These are phyloP conservation scores for Phytopythium sindhum DNA, from an alignment of 352 stramenopile genomes.

Conservation along the genomic window DNA sequence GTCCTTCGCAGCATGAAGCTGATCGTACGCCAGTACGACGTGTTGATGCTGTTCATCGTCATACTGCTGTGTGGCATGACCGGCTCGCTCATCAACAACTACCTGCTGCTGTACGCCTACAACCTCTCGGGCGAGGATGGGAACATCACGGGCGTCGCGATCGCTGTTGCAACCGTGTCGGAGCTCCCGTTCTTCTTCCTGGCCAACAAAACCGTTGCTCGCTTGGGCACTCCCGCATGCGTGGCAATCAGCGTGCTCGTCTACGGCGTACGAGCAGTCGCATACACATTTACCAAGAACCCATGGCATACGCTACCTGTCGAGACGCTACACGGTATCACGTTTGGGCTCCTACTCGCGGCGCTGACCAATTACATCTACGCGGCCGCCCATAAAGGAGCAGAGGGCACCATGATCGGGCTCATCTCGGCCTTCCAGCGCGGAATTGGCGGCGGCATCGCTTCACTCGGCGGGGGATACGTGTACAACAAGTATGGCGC, in stretches of 20 bases:
- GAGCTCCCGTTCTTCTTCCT: constrained; percentile 50
- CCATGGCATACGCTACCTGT: constrained; percentile 39
- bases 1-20: constrained; percentile 21
- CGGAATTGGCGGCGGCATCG: constrained; percentile 27
- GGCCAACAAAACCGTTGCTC: constrained; percentile 35
- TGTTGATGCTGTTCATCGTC: constrained; percentile 29
- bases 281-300: constrained; percentile 39
- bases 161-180: constrained; percentile 32
- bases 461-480: constrained; percentile 35
- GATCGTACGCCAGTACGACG: constrained; percentile 19
- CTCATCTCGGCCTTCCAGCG: constrained; percentile 37
- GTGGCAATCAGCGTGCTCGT: constrained; percentile 28
- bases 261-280: constrained; percentile 31
- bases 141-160: constrained; percentile 34
- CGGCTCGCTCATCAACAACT: constrained; percentile 36
- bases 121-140: constrained; percentile 33
- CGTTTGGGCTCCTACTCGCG: constrained; percentile 34
- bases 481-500: constrained; percentile 35
- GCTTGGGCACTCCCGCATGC: constrained; percentile 30
- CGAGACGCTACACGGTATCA: constrained; percentile 39
- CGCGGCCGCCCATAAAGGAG: constrained; percentile 19
- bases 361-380: constrained; percentile 46
- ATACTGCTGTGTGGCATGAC: constrained; percentile 36
- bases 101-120: constrained; percentile 42
- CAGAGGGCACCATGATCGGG: constrained; percentile 39